Evolutionary conservation across 768 basidiomycete species (phyloP).

Genomic region (Leccinum obscurum): DNA sequence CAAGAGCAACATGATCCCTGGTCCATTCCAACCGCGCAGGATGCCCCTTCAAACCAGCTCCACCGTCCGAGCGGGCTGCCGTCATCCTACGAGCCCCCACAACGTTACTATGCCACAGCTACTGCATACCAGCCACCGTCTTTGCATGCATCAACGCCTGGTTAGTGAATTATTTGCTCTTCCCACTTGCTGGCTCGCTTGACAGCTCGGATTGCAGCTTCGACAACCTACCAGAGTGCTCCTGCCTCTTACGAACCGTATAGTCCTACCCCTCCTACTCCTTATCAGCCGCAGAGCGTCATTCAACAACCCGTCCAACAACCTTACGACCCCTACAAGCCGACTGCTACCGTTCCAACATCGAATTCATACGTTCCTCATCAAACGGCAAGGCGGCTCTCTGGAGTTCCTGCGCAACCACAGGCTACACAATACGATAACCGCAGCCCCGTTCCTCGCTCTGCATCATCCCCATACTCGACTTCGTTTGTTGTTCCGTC

Average conservation of each 20-base stretch:
- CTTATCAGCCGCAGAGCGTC: slow-evolving; percentile 17
- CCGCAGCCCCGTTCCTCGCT: slow-evolving; percentile 24
- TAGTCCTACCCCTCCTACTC: slow-evolving; percentile 17
- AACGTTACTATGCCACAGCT: slow-evolving; percentile 34
- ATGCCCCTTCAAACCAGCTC: slow-evolving; percentile 14
- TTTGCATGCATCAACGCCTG: slow-evolving; percentile 19
- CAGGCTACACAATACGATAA: slow-evolving; percentile 36
- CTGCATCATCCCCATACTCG: slow-evolving; percentile 29
- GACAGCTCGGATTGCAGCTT: slow-evolving; percentile 11
- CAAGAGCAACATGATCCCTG: slow-evolving; percentile 29
- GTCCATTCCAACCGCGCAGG: slow-evolving; percentile 25
- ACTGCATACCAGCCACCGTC: slow-evolving; percentile 27
- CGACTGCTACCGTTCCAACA: slow-evolving; percentile 16
- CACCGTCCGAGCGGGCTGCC: slow-evolving; percentile 13
- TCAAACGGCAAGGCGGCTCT: slow-evolving; percentile 13
- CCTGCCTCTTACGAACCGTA: slow-evolving; percentile 29
- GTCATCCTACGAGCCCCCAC: slow-evolving; percentile 29
- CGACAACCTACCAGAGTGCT: slow-evolving; percentile 12
- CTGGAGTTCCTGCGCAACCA: slow-evolving; percentile 18
- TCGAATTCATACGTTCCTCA: slow-evolving; percentile 26
- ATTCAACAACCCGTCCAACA: slow-evolving; percentile 20
- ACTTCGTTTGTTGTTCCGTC: slow-evolving; percentile 16
- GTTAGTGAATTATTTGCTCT: slow-evolving; percentile 19
- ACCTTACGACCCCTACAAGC: slow-evolving; percentile 39
- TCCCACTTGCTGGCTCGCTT: slow-evolving; percentile 6